phyloP scores from a whole-genome alignment of 495 filamentous ascomycete species.

The Aspergillus wentii region DNA sequence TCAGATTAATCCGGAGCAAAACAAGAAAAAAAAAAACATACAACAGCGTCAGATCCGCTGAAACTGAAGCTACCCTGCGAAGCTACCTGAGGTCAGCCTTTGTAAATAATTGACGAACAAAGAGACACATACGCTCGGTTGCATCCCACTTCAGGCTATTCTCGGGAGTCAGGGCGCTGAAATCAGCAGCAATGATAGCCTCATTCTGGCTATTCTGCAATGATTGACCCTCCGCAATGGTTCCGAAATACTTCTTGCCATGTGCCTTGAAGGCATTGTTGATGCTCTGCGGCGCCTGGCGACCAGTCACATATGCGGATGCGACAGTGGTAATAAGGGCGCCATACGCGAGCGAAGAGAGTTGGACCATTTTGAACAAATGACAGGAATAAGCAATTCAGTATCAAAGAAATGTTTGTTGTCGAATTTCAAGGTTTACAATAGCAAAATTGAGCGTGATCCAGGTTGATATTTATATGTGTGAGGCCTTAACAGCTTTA shows the following conservation, averaged over 20 bases:
- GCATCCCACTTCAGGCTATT: conserved; percentile 56
- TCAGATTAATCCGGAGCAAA: background rate
- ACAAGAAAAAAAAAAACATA: conserved; percentile 4
- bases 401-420: no score
- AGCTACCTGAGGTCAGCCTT: no score
- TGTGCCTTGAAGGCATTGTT: conserved; percentile 10
- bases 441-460: no score
- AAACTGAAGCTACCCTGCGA: conserved; percentile 39
- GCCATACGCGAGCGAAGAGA: conserved; percentile 4
- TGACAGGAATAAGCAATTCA: no score
- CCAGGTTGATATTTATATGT: no score
- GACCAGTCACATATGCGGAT: conserved; percentile 1
- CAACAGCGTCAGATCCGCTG: conserved; percentile 34
- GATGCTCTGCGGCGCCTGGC: conserved; percentile 7
- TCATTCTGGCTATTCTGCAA: conserved; percentile 13
- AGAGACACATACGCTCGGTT: conserved; percentile 23
- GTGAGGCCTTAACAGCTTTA: no score
- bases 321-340: conserved; percentile 7
- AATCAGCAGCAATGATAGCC: conserved; percentile 41
- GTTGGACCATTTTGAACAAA: conserved; percentile 10
- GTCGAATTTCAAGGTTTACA: no score
- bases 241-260: conserved; percentile 20
- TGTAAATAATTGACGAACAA: no score
- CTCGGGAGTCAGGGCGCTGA: conserved; percentile 48
- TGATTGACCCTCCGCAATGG: conserved; percentile 15